Conservation (phyloP, 2,329 filamentous ascomycete genomes). For the Beauveria scarabaeidicola region DNA sequence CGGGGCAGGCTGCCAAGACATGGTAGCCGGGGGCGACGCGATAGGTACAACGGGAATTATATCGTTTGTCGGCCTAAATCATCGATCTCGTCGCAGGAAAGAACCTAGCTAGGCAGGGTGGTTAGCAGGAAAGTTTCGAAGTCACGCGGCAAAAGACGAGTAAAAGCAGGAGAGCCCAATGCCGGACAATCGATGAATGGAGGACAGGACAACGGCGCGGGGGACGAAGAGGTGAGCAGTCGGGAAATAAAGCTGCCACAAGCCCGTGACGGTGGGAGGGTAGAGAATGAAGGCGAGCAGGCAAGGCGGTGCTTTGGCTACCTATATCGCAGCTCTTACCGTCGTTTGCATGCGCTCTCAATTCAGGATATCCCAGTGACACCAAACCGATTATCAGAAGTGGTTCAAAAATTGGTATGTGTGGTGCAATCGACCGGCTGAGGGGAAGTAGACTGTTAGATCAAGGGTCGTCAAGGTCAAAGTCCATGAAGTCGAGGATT, state of each 20-base stretch:
- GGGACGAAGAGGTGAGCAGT: not conserved
- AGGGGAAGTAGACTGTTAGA: not conserved
- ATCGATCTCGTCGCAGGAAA: slow-evolving; percentile 12
- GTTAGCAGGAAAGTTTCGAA: not conserved
- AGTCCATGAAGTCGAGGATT: slow-evolving; percentile 6
- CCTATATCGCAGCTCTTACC: slow-evolving; percentile 5
- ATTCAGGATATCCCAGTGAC: not conserved
- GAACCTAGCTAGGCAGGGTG: not conserved
- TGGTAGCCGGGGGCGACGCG: slow-evolving; percentile 32
- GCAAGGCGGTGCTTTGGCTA: not conserved
- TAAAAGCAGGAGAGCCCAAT: not conserved
- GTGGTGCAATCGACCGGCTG: not conserved
- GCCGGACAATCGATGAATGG: not conserved
- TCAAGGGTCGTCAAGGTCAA: slow-evolving; percentile 3
- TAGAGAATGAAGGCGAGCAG: slow-evolving; percentile 1
- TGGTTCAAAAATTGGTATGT: not conserved
- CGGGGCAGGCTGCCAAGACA: slow-evolving; percentile 88
- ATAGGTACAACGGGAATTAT: not conserved
- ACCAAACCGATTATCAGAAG: not conserved
- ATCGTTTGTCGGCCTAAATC: not conserved
- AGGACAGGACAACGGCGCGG: not conserved
- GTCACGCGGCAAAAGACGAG: not conserved
- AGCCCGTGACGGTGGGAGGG: not conserved
- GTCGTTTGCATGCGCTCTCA: not conserved
- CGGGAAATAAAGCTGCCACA: not conserved